Percentiles rank a stretch among this genome's conserved stretches.
These are phyloP conservation scores for Apiotrichum gracile DNA, from an alignment of 1,284 basidiomycete species.

Conservation along the genomic window DNA sequence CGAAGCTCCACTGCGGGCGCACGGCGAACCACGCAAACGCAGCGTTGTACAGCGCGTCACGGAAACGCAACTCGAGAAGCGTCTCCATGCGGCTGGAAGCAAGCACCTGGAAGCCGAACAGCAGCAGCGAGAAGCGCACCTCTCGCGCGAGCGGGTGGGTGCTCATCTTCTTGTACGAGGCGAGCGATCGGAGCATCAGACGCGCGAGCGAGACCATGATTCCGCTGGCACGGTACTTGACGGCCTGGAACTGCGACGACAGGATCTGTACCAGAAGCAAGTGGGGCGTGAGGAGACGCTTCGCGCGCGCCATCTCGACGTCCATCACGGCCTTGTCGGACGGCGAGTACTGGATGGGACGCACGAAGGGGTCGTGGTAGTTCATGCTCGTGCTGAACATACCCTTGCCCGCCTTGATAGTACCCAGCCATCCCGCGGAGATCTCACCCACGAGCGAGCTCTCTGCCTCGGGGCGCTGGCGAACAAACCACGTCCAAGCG, in stretches of 20 bases:
- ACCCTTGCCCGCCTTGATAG: constrained; percentile 69
- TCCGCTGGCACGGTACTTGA: constrained; percentile 76
- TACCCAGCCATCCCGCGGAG: constrained; percentile 76
- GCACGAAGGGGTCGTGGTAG: constrained; percentile 78
- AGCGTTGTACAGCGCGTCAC: constrained; percentile 69
- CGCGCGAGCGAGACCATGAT: constrained; percentile 82
- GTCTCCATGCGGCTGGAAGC: constrained; percentile 82
- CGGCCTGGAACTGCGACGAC: constrained; percentile 88
- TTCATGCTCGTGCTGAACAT: constrained; percentile 75
- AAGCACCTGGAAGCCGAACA: constrained; percentile 89
- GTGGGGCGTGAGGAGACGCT: constrained; percentile 74
- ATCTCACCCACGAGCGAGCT: constrained; percentile 78
- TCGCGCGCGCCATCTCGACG: constrained; percentile 63
- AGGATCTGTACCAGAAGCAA: constrained; percentile 78
- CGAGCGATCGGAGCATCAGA: constrained; percentile 69
- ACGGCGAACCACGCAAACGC: constrained; percentile 92
- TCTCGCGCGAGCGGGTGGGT: constrained; percentile 89
- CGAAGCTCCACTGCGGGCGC: constrained; percentile 91
- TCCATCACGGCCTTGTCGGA: constrained; percentile 83
- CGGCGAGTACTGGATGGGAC: constrained; percentile 81
- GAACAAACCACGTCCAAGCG: constrained; percentile 95
- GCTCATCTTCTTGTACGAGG: constrained; percentile 65
- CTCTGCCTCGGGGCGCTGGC: constrained; percentile 71
- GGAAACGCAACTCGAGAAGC: constrained; percentile 69
- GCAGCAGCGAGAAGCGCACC: constrained; percentile 76